Evolutionary conservation across 768 basidiomycete species (phyloP).

Genomic region (Boletus rufocinnamomeus): DNA sequence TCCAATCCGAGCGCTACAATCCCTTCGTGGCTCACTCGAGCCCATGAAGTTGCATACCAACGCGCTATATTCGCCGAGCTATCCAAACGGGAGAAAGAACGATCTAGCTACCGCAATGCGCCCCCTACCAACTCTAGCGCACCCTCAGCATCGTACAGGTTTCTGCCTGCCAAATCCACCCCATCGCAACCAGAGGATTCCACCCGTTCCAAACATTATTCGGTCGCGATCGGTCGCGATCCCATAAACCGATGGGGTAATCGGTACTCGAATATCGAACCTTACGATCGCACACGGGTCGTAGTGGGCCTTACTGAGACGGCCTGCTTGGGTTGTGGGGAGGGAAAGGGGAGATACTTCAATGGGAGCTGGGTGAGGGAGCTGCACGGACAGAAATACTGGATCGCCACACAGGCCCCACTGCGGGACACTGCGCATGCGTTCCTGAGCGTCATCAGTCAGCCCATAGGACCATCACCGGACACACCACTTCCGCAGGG

Average conservation of each 20-base stretch:
- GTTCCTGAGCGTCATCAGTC: constrained; percentile 71
- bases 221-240: constrained; percentile 50
- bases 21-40: constrained; percentile 22
- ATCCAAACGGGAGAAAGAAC: constrained; percentile 40
- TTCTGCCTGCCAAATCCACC: constrained; percentile 6
- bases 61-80: constrained; percentile 37
- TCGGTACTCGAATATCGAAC: constrained; percentile 72
- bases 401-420: constrained; percentile 88
- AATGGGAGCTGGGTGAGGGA: constrained; percentile 90
- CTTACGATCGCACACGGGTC: constrained; percentile 83
- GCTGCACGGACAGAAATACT: constrained; percentile 68
- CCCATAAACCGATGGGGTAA: constrained; percentile 51
- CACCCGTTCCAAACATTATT: constrained; percentile 49
- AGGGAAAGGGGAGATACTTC: constrained; percentile 55
- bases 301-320: constrained; percentile 39
- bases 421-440: constrained; percentile 67
- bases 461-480: constrained; percentile 43
- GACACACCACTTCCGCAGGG: constrained; percentile 27
- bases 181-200: constrained; percentile 13
- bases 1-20: background rate
- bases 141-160: constrained; percentile 8
- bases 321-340: constrained; percentile 22
- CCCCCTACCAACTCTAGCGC: constrained; percentile 14
- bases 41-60: constrained; percentile 18
- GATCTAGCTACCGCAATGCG: constrained; percentile 31